Evolutionary conservation across 352 stramenopile genomes (phyloP).

Genomic region (Halophytophthora batemanensis): DNA sequence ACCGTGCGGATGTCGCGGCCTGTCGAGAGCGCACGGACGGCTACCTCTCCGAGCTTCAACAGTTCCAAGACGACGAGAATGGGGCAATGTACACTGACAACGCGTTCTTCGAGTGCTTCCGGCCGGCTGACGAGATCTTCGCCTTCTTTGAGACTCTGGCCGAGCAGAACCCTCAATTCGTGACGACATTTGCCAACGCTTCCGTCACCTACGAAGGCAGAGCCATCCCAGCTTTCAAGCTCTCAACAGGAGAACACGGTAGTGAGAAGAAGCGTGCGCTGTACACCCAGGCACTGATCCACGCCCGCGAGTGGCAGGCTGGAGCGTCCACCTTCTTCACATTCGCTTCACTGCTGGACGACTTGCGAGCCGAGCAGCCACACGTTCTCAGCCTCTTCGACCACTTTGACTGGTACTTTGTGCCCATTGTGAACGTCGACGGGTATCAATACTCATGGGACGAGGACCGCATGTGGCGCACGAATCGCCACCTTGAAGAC

Average conservation of each 20-base stretch:
- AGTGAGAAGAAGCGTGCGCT: conserved; percentile 34
- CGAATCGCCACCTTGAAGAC: conserved; percentile 42
- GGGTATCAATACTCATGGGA: conserved; percentile 77
- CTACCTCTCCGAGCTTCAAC: conserved; percentile 35
- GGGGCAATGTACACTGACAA: conserved; percentile 37
- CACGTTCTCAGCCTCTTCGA: conserved; percentile 25
- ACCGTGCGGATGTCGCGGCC: conserved; percentile 38
- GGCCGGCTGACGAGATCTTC: conserved; percentile 54
- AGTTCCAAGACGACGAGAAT: neutral
- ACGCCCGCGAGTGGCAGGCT: conserved; percentile 55
- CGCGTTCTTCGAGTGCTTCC: conserved; percentile 75
- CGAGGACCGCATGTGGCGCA: conserved; percentile 60
- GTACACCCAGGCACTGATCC: conserved; percentile 66
- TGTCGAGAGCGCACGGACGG: conserved; percentile 48
- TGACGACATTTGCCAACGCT: conserved; percentile 51
- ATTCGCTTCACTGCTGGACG: conserved; percentile 40
- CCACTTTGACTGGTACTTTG: conserved; percentile 73
- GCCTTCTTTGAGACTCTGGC: conserved; percentile 53
- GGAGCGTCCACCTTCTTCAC: conserved; percentile 45
- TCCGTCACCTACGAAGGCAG: conserved; percentile 52
- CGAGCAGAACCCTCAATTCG: conserved; percentile 37
- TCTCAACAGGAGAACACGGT: conserved; percentile 27
- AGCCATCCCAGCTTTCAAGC: conserved; percentile 57
- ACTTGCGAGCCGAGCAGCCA: conserved; percentile 24
- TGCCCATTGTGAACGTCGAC: conserved; percentile 77